Evolutionary conservation across 2,329 filamentous ascomycete species (phyloP), one percentile per base, ranked within the genome.

Genomic region (Xylariales sp.): DNA sequence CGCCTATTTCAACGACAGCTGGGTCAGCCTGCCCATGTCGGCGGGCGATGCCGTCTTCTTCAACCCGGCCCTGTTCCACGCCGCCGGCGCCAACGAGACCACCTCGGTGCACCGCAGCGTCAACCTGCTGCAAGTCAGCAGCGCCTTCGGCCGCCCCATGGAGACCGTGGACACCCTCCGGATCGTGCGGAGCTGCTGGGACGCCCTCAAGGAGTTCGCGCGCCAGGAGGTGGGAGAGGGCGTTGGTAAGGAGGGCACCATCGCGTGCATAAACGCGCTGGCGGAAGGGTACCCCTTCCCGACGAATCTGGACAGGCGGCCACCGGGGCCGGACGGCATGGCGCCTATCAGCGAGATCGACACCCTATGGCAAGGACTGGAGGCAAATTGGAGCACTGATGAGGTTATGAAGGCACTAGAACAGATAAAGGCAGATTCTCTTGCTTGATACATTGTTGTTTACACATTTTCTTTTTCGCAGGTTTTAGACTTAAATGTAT

Each of bases 81-180:
- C 78, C 2, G 79, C 79, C 0, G 79, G 79, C 0, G 67, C 70
- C 45, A 83, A 83, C 48, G 49, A 56, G 13, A 63, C 61, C 6
- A 65, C 61, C 2, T 51, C 54, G 7, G 62, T 81, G 18, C 54
- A 73, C 17, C 67, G 79, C 2, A 69, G 68, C 20, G 78, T 76
- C n/a, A 83, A 83, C 50, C 54, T 83, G 8, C 47, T 83, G 24
- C 79, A 83, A 54, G 66, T 82, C 20, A 79, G 73, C 44, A 74
- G 70, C 42, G 76, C 77, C 0, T 77, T 83, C 49, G 78, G 78
- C 0, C 81, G 79, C 50, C 64, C 78, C 0, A 84, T 83, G 78
- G 79, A 83, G 59, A 67, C 51, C 1, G 63, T 83, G 8, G 74
- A 83, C 47, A 61, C 66, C 0, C 37, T 73, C 11, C 66, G 70